A percentile compares a stretch with the other conserved stretches of the same genome.
Evolutionary conservation across 139 green algal genomes (phyloP).

Genomic region (Chlorella sp.): DNA sequence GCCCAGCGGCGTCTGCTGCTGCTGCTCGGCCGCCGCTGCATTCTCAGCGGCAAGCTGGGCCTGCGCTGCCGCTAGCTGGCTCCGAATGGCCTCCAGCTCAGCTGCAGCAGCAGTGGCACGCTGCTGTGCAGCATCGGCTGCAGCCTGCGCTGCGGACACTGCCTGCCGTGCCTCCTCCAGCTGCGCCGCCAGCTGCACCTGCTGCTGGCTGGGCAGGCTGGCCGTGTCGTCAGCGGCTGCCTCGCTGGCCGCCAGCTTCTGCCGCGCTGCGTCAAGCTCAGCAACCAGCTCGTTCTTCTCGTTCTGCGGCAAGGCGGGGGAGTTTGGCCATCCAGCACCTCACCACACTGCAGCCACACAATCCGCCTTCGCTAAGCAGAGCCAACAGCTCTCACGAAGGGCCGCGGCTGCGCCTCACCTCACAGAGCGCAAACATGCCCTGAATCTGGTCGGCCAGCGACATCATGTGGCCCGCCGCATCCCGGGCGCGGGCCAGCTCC

Average conservation of each 20-base stretch:
- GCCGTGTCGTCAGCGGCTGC: background rate
- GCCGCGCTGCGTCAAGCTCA: constrained; percentile 17
- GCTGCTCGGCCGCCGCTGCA: background rate
- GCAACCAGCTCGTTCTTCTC: constrained; percentile 15
- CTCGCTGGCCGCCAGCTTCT: constrained; percentile 15
- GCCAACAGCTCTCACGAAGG: background rate
- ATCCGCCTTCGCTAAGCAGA: no score
- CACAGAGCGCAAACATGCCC: constrained; percentile 39
- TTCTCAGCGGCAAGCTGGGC: background rate
- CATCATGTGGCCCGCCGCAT: constrained; percentile 43
- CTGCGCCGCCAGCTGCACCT: constrained; percentile 12
- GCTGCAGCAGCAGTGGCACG: background rate
- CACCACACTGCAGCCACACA: no score
- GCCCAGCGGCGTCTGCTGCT: background rate
- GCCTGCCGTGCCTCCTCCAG: constrained; percentile 36
- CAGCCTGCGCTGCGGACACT: constrained; percentile 15
- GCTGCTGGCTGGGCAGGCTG: background rate
- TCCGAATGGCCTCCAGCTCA: constrained; percentile 8
- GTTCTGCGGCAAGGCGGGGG: background rate
- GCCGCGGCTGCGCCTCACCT: background rate
- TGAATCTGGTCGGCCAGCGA: constrained; percentile 41
- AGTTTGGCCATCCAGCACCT: no score
- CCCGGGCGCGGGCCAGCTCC: constrained; percentile 16
- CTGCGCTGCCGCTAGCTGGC: constrained; percentile 12
- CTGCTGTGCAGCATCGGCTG: constrained; percentile 11